Evolutionary conservation across 352 stramenopile genomes (phyloP).

Genomic region (Thalassiosira oceanica): DNA sequence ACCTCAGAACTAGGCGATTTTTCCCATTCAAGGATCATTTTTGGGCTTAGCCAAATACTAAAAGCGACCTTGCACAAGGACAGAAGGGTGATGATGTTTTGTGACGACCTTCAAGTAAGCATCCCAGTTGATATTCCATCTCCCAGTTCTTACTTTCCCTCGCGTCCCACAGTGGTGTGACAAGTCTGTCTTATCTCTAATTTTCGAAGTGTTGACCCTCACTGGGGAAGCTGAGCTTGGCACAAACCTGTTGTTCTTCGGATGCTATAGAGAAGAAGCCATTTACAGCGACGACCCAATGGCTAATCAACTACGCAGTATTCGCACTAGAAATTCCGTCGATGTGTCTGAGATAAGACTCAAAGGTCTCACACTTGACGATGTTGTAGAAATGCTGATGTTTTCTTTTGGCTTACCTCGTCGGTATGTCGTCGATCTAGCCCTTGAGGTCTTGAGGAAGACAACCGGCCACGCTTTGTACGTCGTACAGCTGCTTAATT

Average conservation of each 20-base stretch:
- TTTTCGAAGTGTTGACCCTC: background rate
- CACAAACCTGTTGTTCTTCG: background rate
- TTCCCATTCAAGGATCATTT: too few relatives aligned
- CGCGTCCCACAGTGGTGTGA: slow-evolving; percentile 15
- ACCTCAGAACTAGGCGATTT: too few relatives aligned
- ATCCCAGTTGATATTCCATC: too few relatives aligned
- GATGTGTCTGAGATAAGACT: slow-evolving; percentile 22
- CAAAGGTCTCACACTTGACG: slow-evolving; percentile 23
- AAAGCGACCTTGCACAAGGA: slow-evolving; percentile 1
- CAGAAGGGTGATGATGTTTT: slow-evolving; percentile 6
- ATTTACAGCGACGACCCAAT: slow-evolving; percentile 11
- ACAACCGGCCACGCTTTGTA: slow-evolving; percentile 38
- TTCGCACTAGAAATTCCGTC: slow-evolving; percentile 2
- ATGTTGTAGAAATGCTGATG: slow-evolving; percentile 31
- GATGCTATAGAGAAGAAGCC: slow-evolving; percentile 2
- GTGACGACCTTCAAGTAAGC: slow-evolving; percentile 17
- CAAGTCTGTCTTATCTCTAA: background rate
- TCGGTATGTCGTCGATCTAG: slow-evolving; percentile 24
- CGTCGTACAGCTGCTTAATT: slow-evolving; percentile 40
- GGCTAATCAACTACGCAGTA: background rate
- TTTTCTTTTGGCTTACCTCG: slow-evolving; percentile 23
- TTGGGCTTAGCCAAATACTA: too few relatives aligned
- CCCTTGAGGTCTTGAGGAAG: slow-evolving; percentile 38
- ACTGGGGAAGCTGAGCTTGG: background rate
- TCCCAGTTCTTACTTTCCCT: too few relatives aligned